Percentiles rank a stretch among this genome's conserved stretches.
Evolutionary conservation across 768 basidiomycete species (phyloP).

Genomic region (Phlebiopsis gigantea): DNA sequence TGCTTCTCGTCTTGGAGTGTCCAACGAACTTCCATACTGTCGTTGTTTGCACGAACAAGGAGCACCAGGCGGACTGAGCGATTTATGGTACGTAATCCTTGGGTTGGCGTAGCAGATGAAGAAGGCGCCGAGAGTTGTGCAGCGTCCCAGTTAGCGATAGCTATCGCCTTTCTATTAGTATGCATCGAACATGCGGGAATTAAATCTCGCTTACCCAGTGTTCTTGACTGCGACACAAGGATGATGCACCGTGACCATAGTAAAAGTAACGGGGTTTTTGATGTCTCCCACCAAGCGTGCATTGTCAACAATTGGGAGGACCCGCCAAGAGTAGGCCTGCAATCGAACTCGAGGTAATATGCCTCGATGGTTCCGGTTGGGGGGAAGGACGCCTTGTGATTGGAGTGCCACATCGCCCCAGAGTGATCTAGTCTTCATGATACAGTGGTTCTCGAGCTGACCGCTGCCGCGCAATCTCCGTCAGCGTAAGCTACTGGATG

Average conservation of each 20-base stretch:
- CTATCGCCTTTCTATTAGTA: constrained; percentile 18
- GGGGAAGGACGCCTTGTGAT: constrained; percentile 31
- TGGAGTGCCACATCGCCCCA: constrained; percentile 33
- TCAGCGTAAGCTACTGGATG: constrained; percentile 31
- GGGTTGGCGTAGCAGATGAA: constrained; percentile 36
- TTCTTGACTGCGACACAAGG: constrained; percentile 32
- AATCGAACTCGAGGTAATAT: constrained; percentile 53
- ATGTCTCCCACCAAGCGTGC: constrained; percentile 33
- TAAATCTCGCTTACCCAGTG: constrained; percentile 13
- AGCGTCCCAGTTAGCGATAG: constrained; percentile 37
- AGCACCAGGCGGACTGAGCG: constrained; percentile 30
- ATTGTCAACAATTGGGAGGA: constrained; percentile 39
- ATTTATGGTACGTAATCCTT: constrained; percentile 30
- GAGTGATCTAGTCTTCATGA: constrained; percentile 37
- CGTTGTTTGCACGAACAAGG: constrained; percentile 10
- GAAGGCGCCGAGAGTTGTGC: constrained; percentile 32
- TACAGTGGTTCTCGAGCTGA: constrained; percentile 25
- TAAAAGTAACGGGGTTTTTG: constrained; percentile 36
- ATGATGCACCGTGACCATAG: constrained; percentile 28
- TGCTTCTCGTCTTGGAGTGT: too few relatives aligned
- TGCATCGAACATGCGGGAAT: not conserved
- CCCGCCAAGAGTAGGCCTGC: constrained; percentile 30
- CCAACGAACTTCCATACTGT: constrained; percentile 16
- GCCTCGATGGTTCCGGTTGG: constrained; percentile 42
- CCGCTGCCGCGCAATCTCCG: constrained; percentile 33